These are phyloP conservation scores for Raphidocelis subcapitata DNA, from an alignment of 139 green algal species.

Conservation along the genomic window DNA sequence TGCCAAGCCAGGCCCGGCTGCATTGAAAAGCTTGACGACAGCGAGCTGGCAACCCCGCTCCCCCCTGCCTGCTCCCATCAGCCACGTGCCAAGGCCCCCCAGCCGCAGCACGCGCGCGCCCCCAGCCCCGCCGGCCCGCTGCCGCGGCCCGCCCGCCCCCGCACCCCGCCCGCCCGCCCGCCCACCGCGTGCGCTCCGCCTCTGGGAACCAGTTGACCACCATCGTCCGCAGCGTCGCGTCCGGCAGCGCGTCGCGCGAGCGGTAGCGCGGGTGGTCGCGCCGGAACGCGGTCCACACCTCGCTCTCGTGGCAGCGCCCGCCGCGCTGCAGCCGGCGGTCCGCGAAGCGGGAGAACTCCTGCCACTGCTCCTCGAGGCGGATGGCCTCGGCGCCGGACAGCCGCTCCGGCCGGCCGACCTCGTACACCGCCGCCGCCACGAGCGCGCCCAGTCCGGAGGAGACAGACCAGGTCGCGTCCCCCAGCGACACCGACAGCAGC, in stretches of 20 bases:
- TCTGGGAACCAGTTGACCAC: constrained; percentile 63
- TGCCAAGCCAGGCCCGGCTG: too few species aligned
- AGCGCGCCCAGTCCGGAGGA: constrained; percentile 59
- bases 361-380: constrained; percentile 65
- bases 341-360: constrained; percentile 71
- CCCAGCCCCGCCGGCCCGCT: too few species aligned
- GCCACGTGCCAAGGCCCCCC: too few species aligned
- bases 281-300: constrained; percentile 59
- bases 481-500: constrained; percentile 31
- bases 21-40: too few species aligned
- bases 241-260: constrained; percentile 37
- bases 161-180: too few species aligned
- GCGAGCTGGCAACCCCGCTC: too few species aligned
- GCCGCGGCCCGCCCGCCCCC: too few species aligned
- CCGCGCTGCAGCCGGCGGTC: constrained; percentile 42
- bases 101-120: too few species aligned
- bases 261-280: constrained; percentile 20
- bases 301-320: constrained; percentile 73
- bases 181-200: constrained; percentile 47
- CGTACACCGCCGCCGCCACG: constrained; percentile 64
- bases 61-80: too few species aligned
- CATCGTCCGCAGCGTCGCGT: constrained; percentile 56
- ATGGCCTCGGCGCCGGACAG: constrained; percentile 51
- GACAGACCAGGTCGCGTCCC: constrained; percentile 38
- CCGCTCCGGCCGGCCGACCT: constrained; percentile 66